phyloP scores from a whole-genome alignment of 495 filamentous ascomycete genomes.

The Neurospora sp. region DNA sequence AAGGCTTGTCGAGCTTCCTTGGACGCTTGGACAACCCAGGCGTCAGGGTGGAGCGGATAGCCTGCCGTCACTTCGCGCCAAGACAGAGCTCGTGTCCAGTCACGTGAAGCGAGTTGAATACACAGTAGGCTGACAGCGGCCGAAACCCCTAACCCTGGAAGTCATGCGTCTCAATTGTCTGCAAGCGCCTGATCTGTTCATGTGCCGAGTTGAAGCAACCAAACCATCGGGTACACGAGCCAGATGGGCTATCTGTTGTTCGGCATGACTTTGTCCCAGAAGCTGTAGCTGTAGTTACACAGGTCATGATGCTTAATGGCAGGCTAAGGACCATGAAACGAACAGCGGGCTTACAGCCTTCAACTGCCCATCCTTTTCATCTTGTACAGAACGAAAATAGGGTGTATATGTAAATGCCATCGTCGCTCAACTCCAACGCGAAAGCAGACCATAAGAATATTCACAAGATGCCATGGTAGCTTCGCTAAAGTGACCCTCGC shows the following conservation, averaged over 20 bases:
- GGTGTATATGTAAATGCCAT: background rate
- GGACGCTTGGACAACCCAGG: background rate
- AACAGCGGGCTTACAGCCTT: background rate
- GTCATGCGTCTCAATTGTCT: background rate
- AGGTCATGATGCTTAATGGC: background rate
- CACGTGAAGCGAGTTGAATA: background rate
- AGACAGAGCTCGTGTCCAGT: background rate
- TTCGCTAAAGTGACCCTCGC: background rate
- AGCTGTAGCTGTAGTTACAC: background rate
- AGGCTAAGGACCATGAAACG: background rate
- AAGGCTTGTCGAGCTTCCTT: background rate
- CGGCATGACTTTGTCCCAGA: background rate
- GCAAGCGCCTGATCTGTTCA: background rate
- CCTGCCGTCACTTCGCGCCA: background rate
- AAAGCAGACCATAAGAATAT: background rate
- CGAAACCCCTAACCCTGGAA: background rate
- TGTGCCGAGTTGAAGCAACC: background rate
- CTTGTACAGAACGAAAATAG: background rate
- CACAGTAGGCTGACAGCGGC: background rate
- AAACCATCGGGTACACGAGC: background rate
- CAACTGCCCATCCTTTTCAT: background rate
- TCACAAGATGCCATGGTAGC: background rate
- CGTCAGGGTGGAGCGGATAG: background rate
- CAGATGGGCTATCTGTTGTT: background rate
- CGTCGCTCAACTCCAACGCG: background rate